Percentiles rank a stretch among this genome's conserved stretches.
Conservation (phyloP, 805 yeast species). For the Candida tammaniensis region DNA sequence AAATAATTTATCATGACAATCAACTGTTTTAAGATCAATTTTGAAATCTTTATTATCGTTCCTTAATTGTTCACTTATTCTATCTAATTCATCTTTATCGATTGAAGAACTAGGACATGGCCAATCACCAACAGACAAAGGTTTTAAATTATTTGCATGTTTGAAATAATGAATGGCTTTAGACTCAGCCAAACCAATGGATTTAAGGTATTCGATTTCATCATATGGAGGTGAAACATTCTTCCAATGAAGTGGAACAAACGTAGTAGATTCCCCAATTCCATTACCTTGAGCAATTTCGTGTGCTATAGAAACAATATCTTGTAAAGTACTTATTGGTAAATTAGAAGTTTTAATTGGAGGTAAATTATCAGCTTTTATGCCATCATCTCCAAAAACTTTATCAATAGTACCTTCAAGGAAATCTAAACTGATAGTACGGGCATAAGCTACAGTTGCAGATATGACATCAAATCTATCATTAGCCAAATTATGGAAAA, state of each 20-base stretch:
- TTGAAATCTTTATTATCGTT: slow-evolving; percentile 6
- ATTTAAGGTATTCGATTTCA: slow-evolving; percentile 24
- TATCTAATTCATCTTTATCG: slow-evolving; percentile 8
- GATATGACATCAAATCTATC: slow-evolving; percentile 16
- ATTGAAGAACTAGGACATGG: slow-evolving; percentile 11
- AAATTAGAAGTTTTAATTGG: slow-evolving; percentile 10
- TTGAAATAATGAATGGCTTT: slow-evolving; percentile 29
- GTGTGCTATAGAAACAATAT: slow-evolving; percentile 43
- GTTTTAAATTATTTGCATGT: slow-evolving; percentile 14
- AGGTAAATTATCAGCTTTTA: background rate
- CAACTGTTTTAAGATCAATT: background rate
- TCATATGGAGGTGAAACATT: slow-evolving; percentile 40
- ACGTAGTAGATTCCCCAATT: slow-evolving; percentile 13
- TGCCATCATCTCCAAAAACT: background rate
- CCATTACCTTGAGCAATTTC: slow-evolving; percentile 32
- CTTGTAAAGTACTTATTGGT: slow-evolving; percentile 41
- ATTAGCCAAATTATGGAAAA: slow-evolving; percentile 14
- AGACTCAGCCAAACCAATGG: slow-evolving; percentile 20
- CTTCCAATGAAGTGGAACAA: slow-evolving; percentile 30
- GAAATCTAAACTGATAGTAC: slow-evolving; percentile 39
- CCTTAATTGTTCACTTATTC: slow-evolving; percentile 3
- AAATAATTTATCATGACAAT: background rate
- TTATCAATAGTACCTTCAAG: slow-evolving; percentile 23
- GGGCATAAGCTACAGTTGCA: slow-evolving; percentile 37
- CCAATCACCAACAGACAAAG: slow-evolving; percentile 13